Evolutionary conservation across 2,329 filamentous ascomycete species (phyloP), one percentile per base, ranked within the genome.

Genomic region (Colletotrichum sublineola): DNA sequence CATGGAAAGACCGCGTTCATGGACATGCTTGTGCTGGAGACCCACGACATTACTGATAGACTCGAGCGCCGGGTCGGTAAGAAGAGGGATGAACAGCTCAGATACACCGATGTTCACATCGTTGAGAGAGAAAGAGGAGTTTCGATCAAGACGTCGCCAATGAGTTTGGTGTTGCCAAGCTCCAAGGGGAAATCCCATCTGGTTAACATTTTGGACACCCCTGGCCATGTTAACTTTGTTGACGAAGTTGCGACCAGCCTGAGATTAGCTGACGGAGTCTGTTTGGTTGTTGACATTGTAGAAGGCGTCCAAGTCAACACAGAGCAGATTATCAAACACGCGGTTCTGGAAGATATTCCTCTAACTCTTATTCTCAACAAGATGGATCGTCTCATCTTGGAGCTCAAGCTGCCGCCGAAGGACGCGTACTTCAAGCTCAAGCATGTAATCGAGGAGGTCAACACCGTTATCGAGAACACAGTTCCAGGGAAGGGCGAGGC

Each of bases 391-490:
- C 85, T 99, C 73, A 97, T 99, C 74, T 84, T 99, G 57, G 96
- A 99, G 83, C 86, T 99, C 63, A 97, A 97, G 81, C 88, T 99
- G 18, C 96, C 96, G 2, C 96, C 96, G 2, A 94, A 92, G 75
- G 96, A 99, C 80, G 96, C 96, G 15, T 99, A 99, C 84, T 98
- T 98, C 87, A 99, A 99, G 86, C 87, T 99, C 67, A 98, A 98
- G 84, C 95, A 98, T 81, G 95, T 98, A n/a, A 91, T 99, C 65
- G 96, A 99, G 82, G 94, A 98, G 82, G 95, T 99, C 82, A 99
- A 99, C 83, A 97, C 94, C 1, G 86, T 96, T 76, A 98, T 99
- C 78, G 94, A 97, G 79, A 95, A 93, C 80, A 93, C 93, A 3
- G 87, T 95, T 38, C 96, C 96, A 5, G 92, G 94, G 2, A 90